Base-by-base conservation (phyloP, 2,329 filamentous ascomycete species). In the Cordyceps sp. region DNA sequence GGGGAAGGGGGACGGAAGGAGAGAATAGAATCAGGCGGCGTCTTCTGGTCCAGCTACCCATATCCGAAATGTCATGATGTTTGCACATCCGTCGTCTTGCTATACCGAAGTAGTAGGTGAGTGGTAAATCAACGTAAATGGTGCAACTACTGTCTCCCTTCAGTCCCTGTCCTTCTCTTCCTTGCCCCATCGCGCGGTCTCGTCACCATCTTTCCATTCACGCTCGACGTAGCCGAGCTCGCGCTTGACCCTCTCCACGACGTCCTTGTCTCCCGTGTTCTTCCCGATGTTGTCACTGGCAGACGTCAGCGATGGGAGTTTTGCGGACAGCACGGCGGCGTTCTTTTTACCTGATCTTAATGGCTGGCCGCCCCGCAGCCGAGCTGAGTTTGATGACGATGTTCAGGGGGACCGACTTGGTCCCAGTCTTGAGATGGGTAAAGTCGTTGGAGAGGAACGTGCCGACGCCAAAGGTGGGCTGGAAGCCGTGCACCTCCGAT, bases 391-490 rank as follows among this genome's bases (percentile, higher is more conserved):
- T 98, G 59, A 98, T 94, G 43, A 98, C 90, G 45, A 98, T 98
- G 47, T 98, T 98, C 33, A 98, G 61, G 0, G 90, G 90, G 13
- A 76, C 73, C 1, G 86, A 94, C 57, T 94, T 96, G 43, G 74
- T 73, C 25, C 77, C 76, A 1, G 76, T 80, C 23, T 65, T 73
- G 37, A 69, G 59, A 41, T 79, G 72, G n/a, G 59, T 61, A 51
- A 90, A 98, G 54, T 98, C 90, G 48, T 98, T 94, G 4, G 90
- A 98, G 45, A 98, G 67, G 55, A 83, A 96, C 0, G 90, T 98
- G 5, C 90, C 90, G 1, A 98, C 81, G 37, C 90, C 90, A 58
- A 98, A 98, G 0, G 79, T 81, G 10, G 88, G 79, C 37, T 76
- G 70, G 54, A 98, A 86, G 2, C 82, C 82, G 12, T 76, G 71